These are phyloP conservation scores for Telopea speciosissima DNA, from an alignment of 177 flowering plant species.

Conservation along the genomic window DNA sequence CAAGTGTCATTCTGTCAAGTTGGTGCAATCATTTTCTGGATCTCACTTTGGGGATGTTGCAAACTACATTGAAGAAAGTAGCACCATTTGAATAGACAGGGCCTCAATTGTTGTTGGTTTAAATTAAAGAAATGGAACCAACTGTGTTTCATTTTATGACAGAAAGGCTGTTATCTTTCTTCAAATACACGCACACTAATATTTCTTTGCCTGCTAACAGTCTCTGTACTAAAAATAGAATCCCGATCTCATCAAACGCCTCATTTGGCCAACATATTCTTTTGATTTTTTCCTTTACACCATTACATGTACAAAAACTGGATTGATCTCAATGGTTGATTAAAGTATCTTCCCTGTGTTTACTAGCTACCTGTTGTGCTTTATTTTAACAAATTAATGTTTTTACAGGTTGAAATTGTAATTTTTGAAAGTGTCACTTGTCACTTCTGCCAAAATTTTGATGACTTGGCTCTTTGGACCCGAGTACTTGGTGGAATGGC, in stretches of 20 bases:
- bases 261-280: not conserved
- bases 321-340: too few species aligned
- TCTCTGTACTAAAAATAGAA: not conserved
- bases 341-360: too few species aligned
- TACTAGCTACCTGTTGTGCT: not conserved
- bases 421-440: slow-evolving; percentile 81
- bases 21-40: too few species aligned
- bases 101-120: too few species aligned
- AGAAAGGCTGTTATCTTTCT: not conserved
- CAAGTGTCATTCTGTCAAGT: too few species aligned
- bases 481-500: slow-evolving; percentile 73
- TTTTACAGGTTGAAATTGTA: slow-evolving; percentile 65
- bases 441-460: slow-evolving; percentile 94
- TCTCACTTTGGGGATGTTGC: too few species aligned
- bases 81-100: too few species aligned
- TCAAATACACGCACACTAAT: not conserved
- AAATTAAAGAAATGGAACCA: not conserved
- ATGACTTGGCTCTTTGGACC: slow-evolving; percentile 78
- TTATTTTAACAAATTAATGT: not conserved
- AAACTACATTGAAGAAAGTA: too few species aligned
- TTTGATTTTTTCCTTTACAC: too few species aligned
- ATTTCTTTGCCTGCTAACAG: not conserved
- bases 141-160: not conserved
- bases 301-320: too few species aligned
- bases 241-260: not conserved